Conservation (phyloP, 2,329 filamentous ascomycete genomes). For the Tolypocladium sp. region DNA sequence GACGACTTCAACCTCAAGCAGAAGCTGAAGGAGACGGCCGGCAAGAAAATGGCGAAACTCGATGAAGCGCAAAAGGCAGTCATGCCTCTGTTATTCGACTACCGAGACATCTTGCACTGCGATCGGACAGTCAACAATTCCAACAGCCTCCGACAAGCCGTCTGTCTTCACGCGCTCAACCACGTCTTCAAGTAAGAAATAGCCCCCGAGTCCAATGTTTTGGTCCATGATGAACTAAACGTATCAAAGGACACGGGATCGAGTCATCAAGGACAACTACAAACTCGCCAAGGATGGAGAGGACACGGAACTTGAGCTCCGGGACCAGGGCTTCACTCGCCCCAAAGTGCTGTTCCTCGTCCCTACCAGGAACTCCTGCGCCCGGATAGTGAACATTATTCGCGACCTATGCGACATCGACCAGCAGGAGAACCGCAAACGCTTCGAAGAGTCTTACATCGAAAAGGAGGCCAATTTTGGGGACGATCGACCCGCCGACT, state of each 20-base stretch:
- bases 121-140: constrained; percentile 63
- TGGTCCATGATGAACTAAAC: background rate
- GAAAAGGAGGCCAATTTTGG: constrained; percentile 57
- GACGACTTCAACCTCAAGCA: constrained; percentile 58
- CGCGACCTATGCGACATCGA: constrained; percentile 69
- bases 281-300: constrained; percentile 60
- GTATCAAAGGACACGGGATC: constrained; percentile 62
- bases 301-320: constrained; percentile 59
- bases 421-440: constrained; percentile 89
- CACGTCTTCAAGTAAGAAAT: constrained; percentile 71
- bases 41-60: constrained; percentile 47
- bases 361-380: constrained; percentile 80
- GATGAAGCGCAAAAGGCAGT: constrained; percentile 54
- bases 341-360: constrained; percentile 88
- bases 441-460: constrained; percentile 78
- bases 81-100: constrained; percentile 67
- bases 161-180: constrained; percentile 79
- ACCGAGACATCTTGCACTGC: constrained; percentile 72
- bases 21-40: constrained; percentile 49
- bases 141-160: constrained; percentile 57
- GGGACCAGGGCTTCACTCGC: constrained; percentile 91
- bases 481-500: constrained; percentile 73
- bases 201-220: background rate
- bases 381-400: constrained; percentile 68
- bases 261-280: constrained; percentile 85